A percentile compares a stretch with the other conserved stretches of the same genome.
Conservation (phyloP, 1,284 basidiomycete species). For the Pyrrhoderma noxium region DNA sequence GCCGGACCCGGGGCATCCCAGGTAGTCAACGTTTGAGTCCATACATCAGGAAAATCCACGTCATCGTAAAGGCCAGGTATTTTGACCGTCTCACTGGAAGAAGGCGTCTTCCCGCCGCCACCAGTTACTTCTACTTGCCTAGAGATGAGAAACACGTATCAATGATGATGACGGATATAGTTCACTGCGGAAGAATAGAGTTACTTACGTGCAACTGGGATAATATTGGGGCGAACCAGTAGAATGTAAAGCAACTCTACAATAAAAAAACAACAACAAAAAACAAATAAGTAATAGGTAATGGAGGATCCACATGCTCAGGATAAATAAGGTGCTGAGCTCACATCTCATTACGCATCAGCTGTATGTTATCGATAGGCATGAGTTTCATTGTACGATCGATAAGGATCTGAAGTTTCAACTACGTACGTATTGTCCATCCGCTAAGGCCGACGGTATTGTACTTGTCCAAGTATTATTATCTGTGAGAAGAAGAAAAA, state of each 20-base stretch:
- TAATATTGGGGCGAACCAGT: conserved; percentile 26
- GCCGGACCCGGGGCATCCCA: conserved; percentile 12
- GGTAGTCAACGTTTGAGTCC: conserved; percentile 6
- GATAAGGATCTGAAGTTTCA: conserved; percentile 6
- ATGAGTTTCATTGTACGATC: conserved; percentile 3
- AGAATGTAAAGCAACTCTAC: conserved; percentile 27
- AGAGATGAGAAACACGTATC: background rate
- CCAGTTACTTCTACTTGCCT: conserved; percentile 33
- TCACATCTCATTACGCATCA: conserved; percentile 32
- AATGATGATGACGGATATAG: too few relatives aligned
- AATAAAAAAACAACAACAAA: background rate
- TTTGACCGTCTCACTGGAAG: conserved; percentile 17
- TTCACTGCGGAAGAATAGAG: background rate
- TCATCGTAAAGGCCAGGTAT: conserved; percentile 15
- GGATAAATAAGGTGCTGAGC: conserved; percentile 13
- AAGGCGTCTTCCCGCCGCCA: conserved; percentile 27
- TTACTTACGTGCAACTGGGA: conserved; percentile 28
- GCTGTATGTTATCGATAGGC: conserved; percentile 18
- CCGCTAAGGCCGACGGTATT: conserved; percentile 30
- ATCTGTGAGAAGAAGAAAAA: conserved; percentile 21
- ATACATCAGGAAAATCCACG: conserved; percentile 15
- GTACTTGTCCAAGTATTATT: conserved; percentile 26
- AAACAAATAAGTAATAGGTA: too few relatives aligned
- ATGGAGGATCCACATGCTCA: conserved; percentile 6
- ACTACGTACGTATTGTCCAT: conserved; percentile 31